Evolutionary conservation across 129 eudicot genomes (phyloP), one percentile per base, ranked within the genome.

Genomic region (Heracleum sosnowskyi): DNA sequence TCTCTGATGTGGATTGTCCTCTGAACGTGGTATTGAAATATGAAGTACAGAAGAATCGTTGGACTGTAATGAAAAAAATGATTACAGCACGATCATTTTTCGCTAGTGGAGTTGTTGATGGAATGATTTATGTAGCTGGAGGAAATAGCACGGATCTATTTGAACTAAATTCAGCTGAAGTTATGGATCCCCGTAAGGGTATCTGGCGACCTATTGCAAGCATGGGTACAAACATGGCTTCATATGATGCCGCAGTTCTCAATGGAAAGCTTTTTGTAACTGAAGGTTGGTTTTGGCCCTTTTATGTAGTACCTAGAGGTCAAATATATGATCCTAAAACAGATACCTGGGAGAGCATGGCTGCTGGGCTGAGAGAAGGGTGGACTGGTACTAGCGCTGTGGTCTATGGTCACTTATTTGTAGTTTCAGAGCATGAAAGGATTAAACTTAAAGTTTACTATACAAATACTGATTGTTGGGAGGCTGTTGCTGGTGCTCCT

Each of bases 251-350:
- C 0, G 97, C 95, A 7, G 97, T 93, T 57, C 91, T 93, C 6
- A 81, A 93, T 37, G 98, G 96, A 75, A 93, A 91, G 80, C 93
- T 93, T 81, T 87, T 93, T 15, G 91, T 89, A 45, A 93, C 98
- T 1, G 98, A 93, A 82, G 98, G 98, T 22, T 93, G 98, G 98
- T 91, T 93, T 88, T 93, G 98, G 98, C 98, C 98, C 6, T 93
- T 93, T 69, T 93, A 89, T 73, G 98, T 89, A 9, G 96, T 87
- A 12, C 98, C 98, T 17, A 75, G 97, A 57, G 98, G 98, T 37
- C 98, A 93, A 76, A 85, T 93, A 63, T 93, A 93, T 69, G 98
- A 93, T 53, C 98, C 98, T 2, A 77, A 33, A 69, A 89, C 92
- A n/a, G 88, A 89, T 81, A 84, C 76, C 42, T 93, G 98, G 98